phyloP scores from a whole-genome alignment of 768 basidiomycete genomes.

The Pluteus cervinus region DNA sequence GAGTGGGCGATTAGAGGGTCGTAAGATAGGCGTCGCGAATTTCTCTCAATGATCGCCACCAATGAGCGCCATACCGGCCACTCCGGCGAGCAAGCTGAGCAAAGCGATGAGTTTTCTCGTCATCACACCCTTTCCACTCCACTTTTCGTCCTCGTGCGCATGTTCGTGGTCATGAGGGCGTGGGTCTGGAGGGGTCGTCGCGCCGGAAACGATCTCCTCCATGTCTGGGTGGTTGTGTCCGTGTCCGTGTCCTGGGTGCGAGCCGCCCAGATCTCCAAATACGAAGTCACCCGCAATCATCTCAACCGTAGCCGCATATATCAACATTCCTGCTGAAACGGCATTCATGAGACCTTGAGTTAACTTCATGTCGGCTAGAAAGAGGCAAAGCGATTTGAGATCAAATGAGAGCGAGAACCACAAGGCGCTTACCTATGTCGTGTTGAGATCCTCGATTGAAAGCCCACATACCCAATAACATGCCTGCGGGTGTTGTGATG shows the following conservation, averaged over 20 bases:
- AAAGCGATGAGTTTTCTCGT: too few relatives aligned
- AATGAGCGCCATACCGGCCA: too few relatives aligned
- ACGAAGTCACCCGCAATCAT: slow-evolving; percentile 87
- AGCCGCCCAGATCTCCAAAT: slow-evolving; percentile 52
- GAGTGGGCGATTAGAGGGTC: too few relatives aligned
- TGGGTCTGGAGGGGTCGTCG: too few relatives aligned
- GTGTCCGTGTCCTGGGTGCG: slow-evolving; percentile 22
- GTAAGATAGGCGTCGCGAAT: too few relatives aligned
- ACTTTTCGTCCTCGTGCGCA: too few relatives aligned
- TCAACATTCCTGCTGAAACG: slow-evolving; percentile 80
- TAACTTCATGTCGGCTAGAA: slow-evolving; percentile 41
- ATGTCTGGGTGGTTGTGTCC: too few relatives aligned
- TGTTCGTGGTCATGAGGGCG: too few relatives aligned
- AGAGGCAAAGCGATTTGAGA: not conserved
- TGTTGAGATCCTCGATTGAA: slow-evolving; percentile 29
- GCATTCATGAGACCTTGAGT: slow-evolving; percentile 74
- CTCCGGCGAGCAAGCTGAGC: too few relatives aligned
- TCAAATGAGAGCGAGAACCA: slow-evolving; percentile 7
- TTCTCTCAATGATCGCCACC: too few relatives aligned
- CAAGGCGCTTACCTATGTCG: slow-evolving; percentile 15
- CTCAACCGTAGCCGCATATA: slow-evolving; percentile 78
- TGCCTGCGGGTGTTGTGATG: slow-evolving; percentile 67
- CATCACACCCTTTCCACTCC: too few relatives aligned
- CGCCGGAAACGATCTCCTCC: too few relatives aligned
- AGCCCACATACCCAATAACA: slow-evolving; percentile 48